Evolutionary conservation across 148 eudicot species (phyloP).

Genomic region (Drosera capensis): DNA sequence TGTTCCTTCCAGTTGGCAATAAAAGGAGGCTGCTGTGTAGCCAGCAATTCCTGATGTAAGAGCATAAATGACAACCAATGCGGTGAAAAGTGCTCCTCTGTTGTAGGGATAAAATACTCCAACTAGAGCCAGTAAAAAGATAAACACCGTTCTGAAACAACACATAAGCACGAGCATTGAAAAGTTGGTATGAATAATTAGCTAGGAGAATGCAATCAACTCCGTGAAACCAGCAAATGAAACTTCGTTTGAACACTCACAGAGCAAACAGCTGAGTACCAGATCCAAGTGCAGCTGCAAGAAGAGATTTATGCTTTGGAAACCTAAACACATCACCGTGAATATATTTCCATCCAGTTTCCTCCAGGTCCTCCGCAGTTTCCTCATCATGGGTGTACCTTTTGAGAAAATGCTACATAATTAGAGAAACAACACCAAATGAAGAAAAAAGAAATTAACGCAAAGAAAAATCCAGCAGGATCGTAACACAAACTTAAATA

Average conservation of each 20-base stretch:
- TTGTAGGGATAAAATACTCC: constrained; percentile 11
- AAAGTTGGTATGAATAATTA: too few species aligned
- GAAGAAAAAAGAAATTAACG: not conserved
- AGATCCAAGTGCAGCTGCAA: constrained; percentile 11
- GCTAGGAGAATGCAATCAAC: constrained; percentile 7
- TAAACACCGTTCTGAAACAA: constrained; percentile 7
- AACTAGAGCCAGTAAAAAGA: constrained; percentile 7
- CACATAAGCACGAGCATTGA: too few species aligned
- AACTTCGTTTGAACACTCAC: constrained; percentile 6
- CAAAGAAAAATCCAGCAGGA: not conserved
- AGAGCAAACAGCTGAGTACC: constrained; percentile 9
- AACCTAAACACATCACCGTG: constrained; percentile 10
- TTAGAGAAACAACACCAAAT: not conserved
- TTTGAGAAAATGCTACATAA: too few species aligned
- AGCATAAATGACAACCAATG: constrained; percentile 10
- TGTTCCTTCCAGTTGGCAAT: constrained; percentile 10
- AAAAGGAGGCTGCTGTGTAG: constrained; percentile 7
- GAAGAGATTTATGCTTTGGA: constrained; percentile 5
- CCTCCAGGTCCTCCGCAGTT: constrained; percentile 6
- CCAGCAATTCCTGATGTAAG: constrained; percentile 11
- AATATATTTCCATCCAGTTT: constrained; percentile 10
- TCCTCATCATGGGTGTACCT: constrained; percentile 12
- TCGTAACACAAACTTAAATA: not conserved
- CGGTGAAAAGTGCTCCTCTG: constrained; percentile 10
- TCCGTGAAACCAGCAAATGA: constrained; percentile 4